These are phyloP conservation scores for Sphaerulina musiva DNA, from an alignment of 2,329 filamentous ascomycete species.

Conservation along the genomic window DNA sequence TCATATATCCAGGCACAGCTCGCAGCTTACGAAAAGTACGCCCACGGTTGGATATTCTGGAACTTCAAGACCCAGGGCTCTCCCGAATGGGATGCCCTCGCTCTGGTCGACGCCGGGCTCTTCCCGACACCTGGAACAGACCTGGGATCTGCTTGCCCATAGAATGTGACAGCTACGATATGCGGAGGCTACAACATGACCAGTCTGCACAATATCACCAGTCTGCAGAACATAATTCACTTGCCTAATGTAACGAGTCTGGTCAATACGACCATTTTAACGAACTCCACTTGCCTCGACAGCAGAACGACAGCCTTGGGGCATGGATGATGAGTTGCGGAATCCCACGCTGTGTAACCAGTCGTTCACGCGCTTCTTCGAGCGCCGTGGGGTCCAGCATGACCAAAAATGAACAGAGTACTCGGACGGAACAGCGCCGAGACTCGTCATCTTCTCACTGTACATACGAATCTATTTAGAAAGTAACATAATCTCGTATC, in stretches of 20 bases:
- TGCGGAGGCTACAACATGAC: not conserved
- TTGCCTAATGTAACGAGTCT: not conserved
- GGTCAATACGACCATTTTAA: not conserved
- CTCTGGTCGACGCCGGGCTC: conserved; percentile 45
- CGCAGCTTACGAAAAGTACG: conserved; percentile 45
- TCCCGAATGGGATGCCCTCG: conserved; percentile 50
- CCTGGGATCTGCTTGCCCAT: conserved; percentile 30
- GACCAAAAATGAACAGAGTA: not conserved
- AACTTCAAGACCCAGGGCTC: conserved; percentile 51
- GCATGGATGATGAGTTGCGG: not conserved
- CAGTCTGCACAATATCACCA: not conserved
- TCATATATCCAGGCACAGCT: conserved; percentile 52
- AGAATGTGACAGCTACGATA: conserved; percentile 6
- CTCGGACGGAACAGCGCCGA: not conserved
- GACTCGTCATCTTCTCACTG: not conserved
- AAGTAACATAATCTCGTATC: not conserved
- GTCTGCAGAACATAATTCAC: not conserved
- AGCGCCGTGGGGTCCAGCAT: not conserved
- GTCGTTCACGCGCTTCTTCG: not conserved
- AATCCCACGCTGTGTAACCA: not conserved
- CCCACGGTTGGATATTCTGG: conserved; percentile 53
- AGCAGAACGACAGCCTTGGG: not conserved
- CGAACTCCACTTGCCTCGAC: not conserved
- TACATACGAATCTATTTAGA: not conserved
- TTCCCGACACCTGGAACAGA: conserved; percentile 43